Conservation (phyloP, 163 green algal species). For the Scenedesmus sp. region DNA sequence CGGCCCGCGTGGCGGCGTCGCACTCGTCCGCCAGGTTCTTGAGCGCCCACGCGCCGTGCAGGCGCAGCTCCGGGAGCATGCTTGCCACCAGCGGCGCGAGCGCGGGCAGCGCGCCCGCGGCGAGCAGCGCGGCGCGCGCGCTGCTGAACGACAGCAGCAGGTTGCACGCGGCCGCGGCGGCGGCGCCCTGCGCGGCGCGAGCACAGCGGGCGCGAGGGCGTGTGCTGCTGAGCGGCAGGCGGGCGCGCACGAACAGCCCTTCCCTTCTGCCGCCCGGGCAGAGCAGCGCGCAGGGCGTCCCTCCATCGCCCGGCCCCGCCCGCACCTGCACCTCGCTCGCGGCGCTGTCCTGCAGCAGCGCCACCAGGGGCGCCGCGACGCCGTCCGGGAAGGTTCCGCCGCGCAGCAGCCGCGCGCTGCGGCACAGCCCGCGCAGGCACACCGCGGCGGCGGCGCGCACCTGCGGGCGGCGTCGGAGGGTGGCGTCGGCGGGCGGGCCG, state of each 20-base stretch:
- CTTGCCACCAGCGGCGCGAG: constrained; percentile 54
- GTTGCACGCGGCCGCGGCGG: constrained; percentile 80
- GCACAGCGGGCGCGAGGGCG: neutral
- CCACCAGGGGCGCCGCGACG: constrained; percentile 66
- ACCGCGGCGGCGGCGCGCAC: constrained; percentile 66
- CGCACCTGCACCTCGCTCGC: constrained; percentile 58
- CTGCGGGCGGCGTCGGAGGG: too few relatives aligned
- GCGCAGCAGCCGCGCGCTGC: constrained; percentile 57
- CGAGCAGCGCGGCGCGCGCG: constrained; percentile 68
- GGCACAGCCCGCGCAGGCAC: constrained; percentile 62
- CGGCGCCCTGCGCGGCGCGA: constrained; percentile 49
- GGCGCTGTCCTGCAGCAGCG: constrained; percentile 50
- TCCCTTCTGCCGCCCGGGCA: too few relatives aligned
- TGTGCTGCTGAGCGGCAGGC: neutral
- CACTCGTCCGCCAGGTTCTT: constrained; percentile 69
- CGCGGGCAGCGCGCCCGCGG: constrained; percentile 54
- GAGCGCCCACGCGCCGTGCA: constrained; percentile 76
- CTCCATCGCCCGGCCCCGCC: neutral
- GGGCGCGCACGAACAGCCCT: too few relatives aligned
- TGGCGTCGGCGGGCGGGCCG: too few relatives aligned
- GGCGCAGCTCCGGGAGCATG: constrained; percentile 59
- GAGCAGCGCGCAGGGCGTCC: neutral
- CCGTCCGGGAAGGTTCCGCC: constrained; percentile 48
- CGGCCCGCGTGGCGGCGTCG: constrained; percentile 46
- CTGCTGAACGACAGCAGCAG: constrained; percentile 80